Evolutionary conservation across 371 early-diverging fungal species (phyloP).

Genomic region (Apophysomyces variabilis): DNA sequence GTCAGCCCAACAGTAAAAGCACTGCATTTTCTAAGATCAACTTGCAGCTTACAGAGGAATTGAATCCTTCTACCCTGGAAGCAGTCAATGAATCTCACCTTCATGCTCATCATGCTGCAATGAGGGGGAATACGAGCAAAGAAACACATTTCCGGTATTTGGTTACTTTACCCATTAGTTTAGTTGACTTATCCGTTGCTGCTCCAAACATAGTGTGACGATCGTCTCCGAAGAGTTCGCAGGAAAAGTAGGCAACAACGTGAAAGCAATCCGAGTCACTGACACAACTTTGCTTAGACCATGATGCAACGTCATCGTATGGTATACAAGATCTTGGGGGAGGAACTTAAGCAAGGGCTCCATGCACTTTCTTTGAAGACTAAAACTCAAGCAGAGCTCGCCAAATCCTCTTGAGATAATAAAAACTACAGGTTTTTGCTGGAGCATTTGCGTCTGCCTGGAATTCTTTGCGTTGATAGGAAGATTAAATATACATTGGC

Average conservation of each 20-base stretch:
- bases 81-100: conserved; percentile 75
- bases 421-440: background rate
- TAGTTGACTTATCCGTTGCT: conserved; percentile 4
- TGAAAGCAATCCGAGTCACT: background rate
- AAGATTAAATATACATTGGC: too few species aligned
- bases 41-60: conserved; percentile 52
- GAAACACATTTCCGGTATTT: conserved; percentile 78
- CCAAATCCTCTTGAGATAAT: conserved; percentile 1
- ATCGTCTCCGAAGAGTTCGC: conserved; percentile 69
- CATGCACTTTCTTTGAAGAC: conserved; percentile 69
- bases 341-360: conserved; percentile 61
- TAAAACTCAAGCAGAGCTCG: conserved; percentile 62
- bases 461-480: too few species aligned
- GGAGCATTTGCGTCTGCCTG: too few species aligned
- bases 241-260: conserved; percentile 54
- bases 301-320: conserved; percentile 74
- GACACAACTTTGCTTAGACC: conserved; percentile 25
- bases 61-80: conserved; percentile 61
- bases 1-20: background rate
- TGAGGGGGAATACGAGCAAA: conserved; percentile 71
- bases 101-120: conserved; percentile 77
- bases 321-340: conserved; percentile 61
- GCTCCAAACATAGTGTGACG: conserved; percentile 46
- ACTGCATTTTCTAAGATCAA: background rate
- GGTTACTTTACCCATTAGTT: background rate